Percentiles rank a stretch among this genome's conserved stretches.
phyloP scores from a whole-genome alignment of 2,329 filamentous ascomycete genomes.

The Stachybotrys chlorohalonatus region DNA sequence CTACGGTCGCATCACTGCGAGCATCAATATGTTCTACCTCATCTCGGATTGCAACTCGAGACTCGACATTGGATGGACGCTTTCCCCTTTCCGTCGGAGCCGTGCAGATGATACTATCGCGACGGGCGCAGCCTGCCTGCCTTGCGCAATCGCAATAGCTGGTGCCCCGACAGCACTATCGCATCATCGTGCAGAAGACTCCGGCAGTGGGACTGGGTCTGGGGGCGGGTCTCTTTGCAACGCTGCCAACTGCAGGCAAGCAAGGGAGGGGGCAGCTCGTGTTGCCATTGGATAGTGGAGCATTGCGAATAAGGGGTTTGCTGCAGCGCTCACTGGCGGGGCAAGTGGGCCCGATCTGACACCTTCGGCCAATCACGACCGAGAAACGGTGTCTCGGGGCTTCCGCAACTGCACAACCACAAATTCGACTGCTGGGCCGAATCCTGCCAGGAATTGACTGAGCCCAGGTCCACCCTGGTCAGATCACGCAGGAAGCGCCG shows the following conservation, averaged over 20 bases:
- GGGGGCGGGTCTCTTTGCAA: neutral
- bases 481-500: too few relatives aligned
- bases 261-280: neutral
- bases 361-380: neutral
- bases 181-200: neutral
- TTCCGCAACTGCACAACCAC: neutral
- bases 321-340: neutral
- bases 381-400: neutral
- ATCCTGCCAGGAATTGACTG: too few relatives aligned
- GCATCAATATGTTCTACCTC: too few relatives aligned
- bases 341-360: neutral
- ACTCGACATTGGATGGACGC: too few relatives aligned
- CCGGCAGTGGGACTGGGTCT: neutral
- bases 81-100: too few relatives aligned
- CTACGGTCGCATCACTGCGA: neutral
- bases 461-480: too few relatives aligned
- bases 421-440: neutral
- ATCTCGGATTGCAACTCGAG: too few relatives aligned
- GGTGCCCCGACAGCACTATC: neutral
- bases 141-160: neutral
- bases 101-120: neutral
- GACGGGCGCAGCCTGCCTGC: neutral
- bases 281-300: neutral
- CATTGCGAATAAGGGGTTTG: neutral
- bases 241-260: neutral